Evolutionary conservation across 257 asterid species (phyloP).

Genomic region (Apocynum venetum): DNA sequence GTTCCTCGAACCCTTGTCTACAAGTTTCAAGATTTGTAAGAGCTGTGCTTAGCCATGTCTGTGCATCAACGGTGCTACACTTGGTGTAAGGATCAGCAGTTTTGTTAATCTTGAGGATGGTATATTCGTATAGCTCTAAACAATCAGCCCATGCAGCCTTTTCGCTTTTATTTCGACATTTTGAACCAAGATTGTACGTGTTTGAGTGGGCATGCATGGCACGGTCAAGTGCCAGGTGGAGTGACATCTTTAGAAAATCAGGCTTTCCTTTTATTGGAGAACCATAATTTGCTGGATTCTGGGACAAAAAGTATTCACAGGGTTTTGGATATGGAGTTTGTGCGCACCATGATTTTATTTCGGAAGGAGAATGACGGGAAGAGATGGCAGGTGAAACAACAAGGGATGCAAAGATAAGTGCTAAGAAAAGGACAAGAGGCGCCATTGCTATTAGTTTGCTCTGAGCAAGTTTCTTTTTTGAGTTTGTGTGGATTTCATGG

Average conservation of each 20-base stretch:
- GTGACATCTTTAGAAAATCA: conserved; percentile 55
- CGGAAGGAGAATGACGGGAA: conserved; percentile 12
- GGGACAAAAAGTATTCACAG: conserved; percentile 54
- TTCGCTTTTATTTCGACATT: conserved; percentile 46
- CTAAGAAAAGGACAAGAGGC: neutral
- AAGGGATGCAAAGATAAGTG: neutral
- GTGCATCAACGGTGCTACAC: conserved; percentile 43
- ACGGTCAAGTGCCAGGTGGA: conserved; percentile 55
- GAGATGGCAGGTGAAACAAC: conserved; percentile 5
- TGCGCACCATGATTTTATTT: conserved; percentile 57
- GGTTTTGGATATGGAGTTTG: conserved; percentile 71
- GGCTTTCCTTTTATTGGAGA: conserved; percentile 40
- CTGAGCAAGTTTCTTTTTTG: neutral
- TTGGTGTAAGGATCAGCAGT: conserved; percentile 41
- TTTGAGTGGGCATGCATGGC: conserved; percentile 40
- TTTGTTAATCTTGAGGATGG: conserved; percentile 39
- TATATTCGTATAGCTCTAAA: conserved; percentile 49
- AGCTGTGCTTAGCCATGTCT: conserved; percentile 83
- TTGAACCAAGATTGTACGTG: conserved; percentile 43
- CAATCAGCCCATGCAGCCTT: conserved; percentile 90
- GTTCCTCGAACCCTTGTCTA: conserved; percentile 51
- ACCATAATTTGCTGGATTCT: conserved; percentile 35
- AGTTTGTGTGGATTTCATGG: neutral
- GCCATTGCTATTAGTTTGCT: neutral
- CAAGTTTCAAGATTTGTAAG: conserved; percentile 74